Evolutionary conservation across 257 asterid genomes (phyloP).

Genomic region (Nicotiana sylvestris): DNA sequence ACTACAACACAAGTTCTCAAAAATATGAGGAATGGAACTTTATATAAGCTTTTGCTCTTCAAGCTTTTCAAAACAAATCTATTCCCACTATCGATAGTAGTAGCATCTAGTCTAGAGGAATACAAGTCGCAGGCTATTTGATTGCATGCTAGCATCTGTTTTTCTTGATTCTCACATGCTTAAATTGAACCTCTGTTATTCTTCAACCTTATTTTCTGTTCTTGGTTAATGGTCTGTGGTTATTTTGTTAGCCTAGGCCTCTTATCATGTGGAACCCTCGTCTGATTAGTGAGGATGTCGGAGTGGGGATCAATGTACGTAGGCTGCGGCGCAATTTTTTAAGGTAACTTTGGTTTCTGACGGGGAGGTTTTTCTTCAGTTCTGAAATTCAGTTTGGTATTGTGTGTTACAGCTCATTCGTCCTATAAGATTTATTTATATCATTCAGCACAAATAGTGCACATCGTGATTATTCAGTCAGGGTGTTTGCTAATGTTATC

Average conservation of each 20-base stretch:
- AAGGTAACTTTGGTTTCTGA: constrained; percentile 42
- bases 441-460: not conserved
- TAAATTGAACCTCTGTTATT: not conserved
- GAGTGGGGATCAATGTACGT: constrained; percentile 90
- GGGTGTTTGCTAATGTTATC: too few species aligned
- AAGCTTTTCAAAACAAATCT: not conserved
- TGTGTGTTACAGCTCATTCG: not conserved
- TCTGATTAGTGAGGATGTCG: constrained; percentile 93
- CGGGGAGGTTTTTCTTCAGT: not conserved
- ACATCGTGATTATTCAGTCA: too few species aligned
- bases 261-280: constrained; percentile 99
- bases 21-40: not conserved
- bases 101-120: not conserved
- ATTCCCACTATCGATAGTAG: not conserved
- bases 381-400: not conserved
- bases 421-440: not conserved
- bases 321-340: constrained; percentile 61
- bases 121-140: not conserved
- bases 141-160: not conserved
- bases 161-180: not conserved
- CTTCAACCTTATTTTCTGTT: not conserved
- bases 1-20: not conserved
- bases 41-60: not conserved
- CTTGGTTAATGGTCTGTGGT: constrained; percentile 27
- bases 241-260: constrained; percentile 86